A percentile compares a stretch with the other conserved stretches of the same genome.
phyloP scores from a whole-genome alignment of 257 asterid species.

The Nicotiana noctiflora region DNA sequence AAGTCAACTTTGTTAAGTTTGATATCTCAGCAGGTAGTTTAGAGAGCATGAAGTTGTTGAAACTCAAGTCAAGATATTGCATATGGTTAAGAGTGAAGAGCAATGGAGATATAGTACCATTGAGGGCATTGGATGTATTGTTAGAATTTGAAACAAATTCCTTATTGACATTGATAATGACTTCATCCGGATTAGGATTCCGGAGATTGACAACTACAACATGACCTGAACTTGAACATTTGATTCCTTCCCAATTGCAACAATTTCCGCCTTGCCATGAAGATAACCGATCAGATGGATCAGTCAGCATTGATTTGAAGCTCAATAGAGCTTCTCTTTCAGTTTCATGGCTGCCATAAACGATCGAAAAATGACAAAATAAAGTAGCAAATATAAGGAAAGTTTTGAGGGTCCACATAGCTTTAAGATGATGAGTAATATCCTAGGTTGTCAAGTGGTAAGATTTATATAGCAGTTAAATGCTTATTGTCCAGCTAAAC shows the following conservation, averaged over 20 bases:
- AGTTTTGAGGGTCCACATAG: neutral
- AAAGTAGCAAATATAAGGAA: neutral
- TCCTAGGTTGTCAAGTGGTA: neutral
- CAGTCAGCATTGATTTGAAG: conserved; percentile 12
- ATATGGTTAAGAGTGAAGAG: conserved; percentile 12
- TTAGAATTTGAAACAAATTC: conserved; percentile 2
- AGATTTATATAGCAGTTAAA: neutral
- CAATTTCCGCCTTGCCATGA: conserved; percentile 4
- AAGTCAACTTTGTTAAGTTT: neutral
- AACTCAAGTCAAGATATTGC: conserved; percentile 16
- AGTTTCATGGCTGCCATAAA: neutral
- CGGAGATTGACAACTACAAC: conserved; percentile 9
- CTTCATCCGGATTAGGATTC: neutral
- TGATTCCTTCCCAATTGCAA: conserved; percentile 11
- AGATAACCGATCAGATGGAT: conserved; percentile 10
- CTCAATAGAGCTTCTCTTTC: conserved; percentile 10
- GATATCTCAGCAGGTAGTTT: conserved; percentile 6
- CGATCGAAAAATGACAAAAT: neutral
- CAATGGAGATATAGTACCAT: conserved; percentile 14
- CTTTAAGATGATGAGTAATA: neutral
- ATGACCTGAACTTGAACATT: conserved; percentile 9
- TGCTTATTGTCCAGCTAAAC: neutral
- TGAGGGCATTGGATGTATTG: neutral
- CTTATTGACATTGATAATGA: neutral
- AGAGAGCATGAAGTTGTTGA: conserved; percentile 6